These are phyloP conservation scores for Allantophomopsis cytisporea DNA, from an alignment of 2,329 filamentous ascomycete species.

Conservation along the genomic window DNA sequence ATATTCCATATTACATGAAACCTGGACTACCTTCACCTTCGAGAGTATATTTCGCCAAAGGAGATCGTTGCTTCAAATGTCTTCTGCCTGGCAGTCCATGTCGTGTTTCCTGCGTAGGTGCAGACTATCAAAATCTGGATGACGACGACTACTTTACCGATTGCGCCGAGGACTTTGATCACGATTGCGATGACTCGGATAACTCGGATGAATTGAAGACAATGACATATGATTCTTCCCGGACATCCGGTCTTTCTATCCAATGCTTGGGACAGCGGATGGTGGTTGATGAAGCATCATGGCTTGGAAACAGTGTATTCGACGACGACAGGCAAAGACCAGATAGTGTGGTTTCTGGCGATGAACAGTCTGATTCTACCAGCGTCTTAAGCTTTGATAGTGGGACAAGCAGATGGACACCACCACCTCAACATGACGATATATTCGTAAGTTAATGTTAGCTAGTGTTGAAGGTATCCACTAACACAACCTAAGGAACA, in stretches of 20 bases:
- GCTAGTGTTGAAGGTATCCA: no score
- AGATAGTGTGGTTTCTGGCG: no score
- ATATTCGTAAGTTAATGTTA: slow-evolving; percentile 9
- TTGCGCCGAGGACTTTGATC: no score
- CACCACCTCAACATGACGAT: slow-evolving; percentile 8
- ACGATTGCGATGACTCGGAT: no score
- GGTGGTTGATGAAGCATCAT: slow-evolving; percentile 6
- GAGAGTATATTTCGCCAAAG: slow-evolving; percentile 6
- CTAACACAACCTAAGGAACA: slow-evolving; percentile 5
- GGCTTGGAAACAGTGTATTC: slow-evolving; percentile 4
- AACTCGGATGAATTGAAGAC: neutral
- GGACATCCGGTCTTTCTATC: slow-evolving; percentile 12
- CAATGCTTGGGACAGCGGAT: slow-evolving; percentile 9
- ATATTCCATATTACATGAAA: slow-evolving; percentile 11
- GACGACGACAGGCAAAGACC: no score
- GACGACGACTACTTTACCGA: neutral
- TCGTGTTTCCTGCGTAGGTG: slow-evolving; percentile 4
- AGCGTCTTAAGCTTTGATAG: slow-evolving; percentile 1
- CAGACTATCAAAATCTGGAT: neutral
- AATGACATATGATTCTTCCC: neutral
- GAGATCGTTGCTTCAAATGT: slow-evolving; percentile 4
- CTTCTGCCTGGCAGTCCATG: slow-evolving; percentile 2
- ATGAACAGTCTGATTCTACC: no score
- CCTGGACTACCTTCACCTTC: slow-evolving; percentile 8
- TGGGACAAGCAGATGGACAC: slow-evolving; percentile 11